Base-by-base conservation (phyloP, 2,329 filamentous ascomycete genomes). In the Colletotrichum phormii region DNA sequence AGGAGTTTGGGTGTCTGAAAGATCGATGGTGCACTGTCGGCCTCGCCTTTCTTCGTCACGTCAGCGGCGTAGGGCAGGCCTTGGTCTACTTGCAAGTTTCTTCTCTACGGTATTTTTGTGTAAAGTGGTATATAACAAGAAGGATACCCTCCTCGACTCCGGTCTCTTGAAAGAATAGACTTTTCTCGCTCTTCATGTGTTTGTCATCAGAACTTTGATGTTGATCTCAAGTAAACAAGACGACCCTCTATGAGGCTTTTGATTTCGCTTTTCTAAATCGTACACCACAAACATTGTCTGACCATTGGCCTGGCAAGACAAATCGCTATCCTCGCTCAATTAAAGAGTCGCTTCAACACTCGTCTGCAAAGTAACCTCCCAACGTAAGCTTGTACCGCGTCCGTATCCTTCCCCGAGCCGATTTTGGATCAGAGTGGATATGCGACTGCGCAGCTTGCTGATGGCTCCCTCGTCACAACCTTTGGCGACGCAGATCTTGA, bases 281-380 rank as follows among this genome's bases (percentile, higher is more conserved):
- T 24, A 22, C 29, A 63, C 7, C 46, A 31, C 57, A 9, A 26
- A 7, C 15, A 26, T 54, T 54, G 51, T 53, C 8, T 53, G n/a
- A 5, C 33, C 24, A 37, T 29, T 7, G 18, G 4, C 42, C 8
- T 49, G 15, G 18, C 18, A 22, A n/a, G 18, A n/a, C 42, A 9
- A 18, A n/a, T 3, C 57, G 24, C 61, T 5, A 13, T 33, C 26
- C 26, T 53, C 42, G 18, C 42, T 49, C 7, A 9, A 12, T 67
- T 35, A 53, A 70, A 66, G 74, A 42, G 72, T 77, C 35, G 76
- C 73, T 62, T 84, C 82, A 6, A 82, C 82, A 67, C 83, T 91
- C 80, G 95, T 91, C 84, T 98, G 95, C 64, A 97, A 87, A 59
- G 94, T 97, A 15, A 98, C 94, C 84, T 99, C 97, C 97, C 97